Conservation (phyloP, 1,284 basidiomycete species). For the Trichosporon faecale region DNA sequence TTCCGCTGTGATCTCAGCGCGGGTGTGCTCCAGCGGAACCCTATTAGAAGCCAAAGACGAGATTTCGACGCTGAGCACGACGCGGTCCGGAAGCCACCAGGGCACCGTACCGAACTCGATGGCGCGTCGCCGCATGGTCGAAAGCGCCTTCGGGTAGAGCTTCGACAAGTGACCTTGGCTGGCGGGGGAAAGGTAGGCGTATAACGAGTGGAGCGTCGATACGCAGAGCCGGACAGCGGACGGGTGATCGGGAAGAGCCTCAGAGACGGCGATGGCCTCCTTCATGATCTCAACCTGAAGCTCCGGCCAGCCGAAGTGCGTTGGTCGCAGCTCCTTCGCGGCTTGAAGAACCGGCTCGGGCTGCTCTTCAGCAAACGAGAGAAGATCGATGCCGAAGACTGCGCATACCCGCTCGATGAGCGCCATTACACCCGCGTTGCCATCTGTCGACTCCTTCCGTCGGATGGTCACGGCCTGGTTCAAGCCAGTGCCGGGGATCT, state of each 20-base stretch:
- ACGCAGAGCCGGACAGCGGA: constrained; percentile 50
- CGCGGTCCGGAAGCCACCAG: constrained; percentile 74
- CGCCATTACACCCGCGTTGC: constrained; percentile 71
- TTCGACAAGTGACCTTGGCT: constrained; percentile 77
- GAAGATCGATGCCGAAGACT: constrained; percentile 50
- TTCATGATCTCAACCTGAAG: constrained; percentile 85
- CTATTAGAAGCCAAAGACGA: constrained; percentile 70
- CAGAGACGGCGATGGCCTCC: constrained; percentile 84
- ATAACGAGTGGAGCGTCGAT: constrained; percentile 68
- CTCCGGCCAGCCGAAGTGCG: constrained; percentile 80
- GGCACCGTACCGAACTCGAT: constrained; percentile 62
- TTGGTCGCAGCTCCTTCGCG: not conserved
- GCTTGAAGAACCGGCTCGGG: not conserved
- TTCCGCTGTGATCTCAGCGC: constrained; percentile 30
- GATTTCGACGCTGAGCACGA: constrained; percentile 73
- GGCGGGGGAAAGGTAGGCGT: constrained; percentile 62
- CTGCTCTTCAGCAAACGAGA: constrained; percentile 5
- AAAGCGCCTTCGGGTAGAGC: constrained; percentile 65
- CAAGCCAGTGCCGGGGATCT: not conserved
- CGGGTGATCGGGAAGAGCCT: constrained; percentile 65
- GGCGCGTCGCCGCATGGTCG: constrained; percentile 70
- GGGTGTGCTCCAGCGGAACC: constrained; percentile 66
- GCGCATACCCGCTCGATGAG: constrained; percentile 70
- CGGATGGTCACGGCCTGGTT: constrained; percentile 59
- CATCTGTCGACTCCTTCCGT: constrained; percentile 66